Evolutionary conservation across 805 yeast species (phyloP).

Genomic region (Grigorovia humatica): DNA sequence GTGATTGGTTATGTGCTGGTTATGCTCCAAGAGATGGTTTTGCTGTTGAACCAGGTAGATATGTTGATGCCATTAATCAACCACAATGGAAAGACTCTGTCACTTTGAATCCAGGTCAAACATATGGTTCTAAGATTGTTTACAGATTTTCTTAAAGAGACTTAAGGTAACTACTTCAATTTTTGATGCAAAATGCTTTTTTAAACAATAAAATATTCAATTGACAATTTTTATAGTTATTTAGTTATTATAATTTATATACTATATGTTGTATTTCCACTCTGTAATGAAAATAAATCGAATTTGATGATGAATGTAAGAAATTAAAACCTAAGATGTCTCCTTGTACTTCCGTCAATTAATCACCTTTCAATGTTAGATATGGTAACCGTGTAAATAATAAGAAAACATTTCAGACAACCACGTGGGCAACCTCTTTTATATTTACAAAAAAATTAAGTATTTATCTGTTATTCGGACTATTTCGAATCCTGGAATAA

Average conservation of each 20-base stretch:
- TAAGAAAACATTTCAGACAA: too few relatives aligned
- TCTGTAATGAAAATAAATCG: not conserved
- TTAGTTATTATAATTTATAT: not conserved
- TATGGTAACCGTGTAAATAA: too few relatives aligned
- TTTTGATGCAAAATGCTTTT: not conserved
- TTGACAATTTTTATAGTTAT: not conserved
- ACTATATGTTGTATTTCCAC: not conserved
- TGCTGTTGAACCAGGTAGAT: slow-evolving; percentile 54
- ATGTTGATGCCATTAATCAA: slow-evolving; percentile 42
- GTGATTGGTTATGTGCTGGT: slow-evolving; percentile 36
- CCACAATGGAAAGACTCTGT: slow-evolving; percentile 42
- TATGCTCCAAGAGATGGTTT: slow-evolving; percentile 39
- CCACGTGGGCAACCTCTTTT: too few relatives aligned
- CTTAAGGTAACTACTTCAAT: too few relatives aligned
- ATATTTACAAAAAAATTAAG: too few relatives aligned
- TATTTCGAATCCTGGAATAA: too few relatives aligned
- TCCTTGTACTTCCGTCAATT: not conserved
- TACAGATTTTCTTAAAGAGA: slow-evolving; percentile 16
- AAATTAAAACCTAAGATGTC: not conserved
- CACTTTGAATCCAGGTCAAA: slow-evolving; percentile 37
- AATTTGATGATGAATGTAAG: not conserved
- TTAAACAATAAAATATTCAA: not conserved
- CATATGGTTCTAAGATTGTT: slow-evolving; percentile 38
- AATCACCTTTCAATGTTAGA: too few relatives aligned
- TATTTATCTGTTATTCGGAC: too few relatives aligned